These are phyloP conservation scores for Amniculicola lignicola DNA, from an alignment of 495 filamentous ascomycete genomes.

Conservation along the genomic window DNA sequence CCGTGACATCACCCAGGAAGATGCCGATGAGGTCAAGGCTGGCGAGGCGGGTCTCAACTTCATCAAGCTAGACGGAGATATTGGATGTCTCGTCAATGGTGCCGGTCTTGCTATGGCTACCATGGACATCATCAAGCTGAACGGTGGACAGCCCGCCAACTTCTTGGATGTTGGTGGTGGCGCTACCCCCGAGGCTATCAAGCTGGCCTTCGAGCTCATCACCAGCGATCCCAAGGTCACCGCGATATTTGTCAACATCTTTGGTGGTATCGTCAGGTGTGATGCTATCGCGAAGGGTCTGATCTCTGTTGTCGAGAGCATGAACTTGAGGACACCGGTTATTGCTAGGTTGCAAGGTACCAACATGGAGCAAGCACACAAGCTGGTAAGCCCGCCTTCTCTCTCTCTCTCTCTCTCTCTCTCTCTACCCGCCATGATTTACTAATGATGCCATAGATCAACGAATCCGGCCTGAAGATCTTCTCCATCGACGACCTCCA, in stretches of 20 bases:
- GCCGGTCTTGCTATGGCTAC: conserved; percentile 99
- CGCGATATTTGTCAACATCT: conserved; percentile 99
- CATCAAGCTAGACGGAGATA: conserved; percentile 99
- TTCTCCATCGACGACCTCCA: conserved; percentile 99
- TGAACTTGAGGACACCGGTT: conserved; percentile 94
- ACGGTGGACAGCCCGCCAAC: conserved; percentile 93
- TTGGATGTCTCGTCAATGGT: conserved; percentile 98
- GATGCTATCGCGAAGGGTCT: conserved; percentile 96
- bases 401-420: too few species aligned
- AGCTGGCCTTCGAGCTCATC: conserved; percentile 96
- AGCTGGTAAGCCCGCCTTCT: conserved; percentile 56
- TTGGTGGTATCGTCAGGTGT: conserved; percentile 96
- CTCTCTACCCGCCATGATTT: not conserved
- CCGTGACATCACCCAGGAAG: conserved; percentile 93
- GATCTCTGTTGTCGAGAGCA: conserved; percentile 86
- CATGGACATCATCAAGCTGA: conserved; percentile 99
- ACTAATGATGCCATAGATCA: conserved; percentile 56
- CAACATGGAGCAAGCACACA: conserved; percentile 96
- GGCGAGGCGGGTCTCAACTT: conserved; percentile 94
- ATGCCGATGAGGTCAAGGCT: conserved; percentile 94
- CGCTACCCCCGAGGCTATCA: conserved; percentile 93
- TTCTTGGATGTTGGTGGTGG: conserved; percentile 98
- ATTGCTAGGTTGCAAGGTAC: conserved; percentile 95
- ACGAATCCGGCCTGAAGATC: conserved; percentile 97
- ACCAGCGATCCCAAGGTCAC: conserved; percentile 98